Percentiles rank a stretch among this genome's conserved stretches.
These are phyloP conservation scores for Neurospora sp. DNA, from an alignment of 2,329 filamentous ascomycete genomes.

Conservation along the genomic window DNA sequence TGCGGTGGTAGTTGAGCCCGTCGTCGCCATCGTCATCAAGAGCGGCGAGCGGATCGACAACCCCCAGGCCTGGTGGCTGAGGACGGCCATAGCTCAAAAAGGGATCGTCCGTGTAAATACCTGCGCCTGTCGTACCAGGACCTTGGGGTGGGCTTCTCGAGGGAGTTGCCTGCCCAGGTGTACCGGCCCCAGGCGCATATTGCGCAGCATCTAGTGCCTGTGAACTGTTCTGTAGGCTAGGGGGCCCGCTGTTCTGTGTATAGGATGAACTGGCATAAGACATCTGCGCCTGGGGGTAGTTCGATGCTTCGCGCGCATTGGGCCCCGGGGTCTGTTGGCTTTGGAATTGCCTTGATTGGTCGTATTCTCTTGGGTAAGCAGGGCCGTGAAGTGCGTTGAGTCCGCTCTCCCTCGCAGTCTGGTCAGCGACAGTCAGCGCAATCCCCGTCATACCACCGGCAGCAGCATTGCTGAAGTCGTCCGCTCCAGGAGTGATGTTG, in stretches of 20 bases:
- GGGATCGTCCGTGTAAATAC: slow-evolving; percentile 52
- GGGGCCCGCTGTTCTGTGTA: slow-evolving; percentile 28
- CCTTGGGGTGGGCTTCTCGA: slow-evolving; percentile 34
- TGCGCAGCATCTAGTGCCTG: slow-evolving; percentile 28
- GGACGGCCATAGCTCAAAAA: slow-evolving; percentile 50
- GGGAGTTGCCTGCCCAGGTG: slow-evolving; percentile 25
- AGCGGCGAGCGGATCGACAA: slow-evolving; percentile 61
- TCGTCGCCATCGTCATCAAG: slow-evolving; percentile 87
- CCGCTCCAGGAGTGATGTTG: slow-evolving; percentile 50
- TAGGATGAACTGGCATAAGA: slow-evolving; percentile 4
- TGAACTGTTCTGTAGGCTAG: slow-evolving; percentile 34
- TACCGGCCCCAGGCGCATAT: slow-evolving; percentile 24
- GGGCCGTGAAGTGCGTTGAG: slow-evolving; percentile 46
- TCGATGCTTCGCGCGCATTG: slow-evolving; percentile 3
- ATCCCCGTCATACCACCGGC: slow-evolving; percentile 59
- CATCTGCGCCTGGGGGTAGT: slow-evolving; percentile 12
- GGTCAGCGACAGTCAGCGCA: slow-evolving; percentile 55
- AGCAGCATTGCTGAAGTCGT: slow-evolving; percentile 56
- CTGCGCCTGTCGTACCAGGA: slow-evolving; percentile 28
- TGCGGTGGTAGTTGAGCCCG: slow-evolving; percentile 50
- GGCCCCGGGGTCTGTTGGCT: slow-evolving; percentile 9
- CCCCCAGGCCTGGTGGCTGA: slow-evolving; percentile 41
- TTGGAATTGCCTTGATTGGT: slow-evolving; percentile 15
- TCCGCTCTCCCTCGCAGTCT: slow-evolving; percentile 55
- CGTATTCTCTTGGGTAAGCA: slow-evolving; percentile 19